Percentiles rank a stretch among this genome's conserved stretches.
These are phyloP conservation scores for Mitragyna speciosa DNA, from an alignment of 257 asterid species.

Conservation along the genomic window DNA sequence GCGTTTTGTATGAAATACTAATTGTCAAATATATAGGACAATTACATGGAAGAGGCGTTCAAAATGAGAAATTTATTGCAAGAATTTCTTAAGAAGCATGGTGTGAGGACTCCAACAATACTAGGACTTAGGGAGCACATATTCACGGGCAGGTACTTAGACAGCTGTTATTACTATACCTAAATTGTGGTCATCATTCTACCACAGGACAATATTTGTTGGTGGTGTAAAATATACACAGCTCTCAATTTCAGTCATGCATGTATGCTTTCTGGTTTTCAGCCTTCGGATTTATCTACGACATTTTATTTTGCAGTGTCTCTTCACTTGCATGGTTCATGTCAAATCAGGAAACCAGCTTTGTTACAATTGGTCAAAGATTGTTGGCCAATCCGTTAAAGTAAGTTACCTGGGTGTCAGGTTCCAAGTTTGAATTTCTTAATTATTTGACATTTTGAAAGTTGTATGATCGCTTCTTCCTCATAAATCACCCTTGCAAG, in stretches of 20 bases:
- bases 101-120: slow-evolving; percentile 83
- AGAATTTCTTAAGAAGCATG: slow-evolving; percentile 83
- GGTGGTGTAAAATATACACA: background rate
- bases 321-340: slow-evolving; percentile 99
- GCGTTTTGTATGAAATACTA: slow-evolving; percentile 11
- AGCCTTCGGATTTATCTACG: slow-evolving; percentile 17
- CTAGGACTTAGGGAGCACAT: slow-evolving; percentile 97
- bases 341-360: slow-evolving; percentile 98
- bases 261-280: slow-evolving; percentile 8
- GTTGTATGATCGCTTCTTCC: background rate
- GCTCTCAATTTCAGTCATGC: background rate
- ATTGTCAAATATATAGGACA: slow-evolving; percentile 49
- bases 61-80: slow-evolving; percentile 96
- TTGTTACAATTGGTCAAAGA: slow-evolving; percentile 96
- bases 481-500: background rate
- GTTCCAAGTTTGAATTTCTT: slow-evolving; percentile 20
- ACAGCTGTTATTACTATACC: background rate
- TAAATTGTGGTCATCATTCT: background rate
- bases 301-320: slow-evolving; percentile 68
- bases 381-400: slow-evolving; percentile 91
- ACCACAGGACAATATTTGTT: background rate
- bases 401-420: slow-evolving; percentile 46
- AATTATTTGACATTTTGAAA: background rate
- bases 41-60: slow-evolving; percentile 99
- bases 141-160: slow-evolving; percentile 86